Conservation (phyloP, 306 rosid genomes). For the Dalbergia cochinchinensis region DNA sequence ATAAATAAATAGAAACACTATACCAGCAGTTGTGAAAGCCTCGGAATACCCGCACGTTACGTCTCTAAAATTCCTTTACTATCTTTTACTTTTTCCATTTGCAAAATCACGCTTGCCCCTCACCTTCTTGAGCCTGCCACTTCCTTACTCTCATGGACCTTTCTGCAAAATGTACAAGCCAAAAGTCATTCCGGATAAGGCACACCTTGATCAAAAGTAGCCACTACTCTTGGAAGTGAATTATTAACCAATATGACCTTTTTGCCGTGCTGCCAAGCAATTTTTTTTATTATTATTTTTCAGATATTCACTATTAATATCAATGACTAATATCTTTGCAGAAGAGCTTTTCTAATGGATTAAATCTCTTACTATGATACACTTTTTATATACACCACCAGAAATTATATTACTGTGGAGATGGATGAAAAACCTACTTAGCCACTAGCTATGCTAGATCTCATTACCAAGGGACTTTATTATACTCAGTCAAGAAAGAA, state of each 20-base stretch:
- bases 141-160: neutral
- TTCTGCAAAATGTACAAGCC: neutral
- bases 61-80: neutral
- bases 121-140: neutral
- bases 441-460: too few relatives aligned
- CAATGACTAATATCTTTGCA: too few relatives aligned
- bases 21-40: neutral
- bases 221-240: constrained; percentile 8
- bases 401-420: too few relatives aligned
- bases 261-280: too few relatives aligned
- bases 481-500: neutral
- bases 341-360: too few relatives aligned
- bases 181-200: constrained; percentile 18
- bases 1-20: neutral
- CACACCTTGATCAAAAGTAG: neutral
- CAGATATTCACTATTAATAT: too few relatives aligned
- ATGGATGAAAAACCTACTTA: too few relatives aligned
- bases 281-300: too few relatives aligned
- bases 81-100: neutral
- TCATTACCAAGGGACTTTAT: neutral
- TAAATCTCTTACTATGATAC: too few relatives aligned
- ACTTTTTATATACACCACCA: too few relatives aligned
- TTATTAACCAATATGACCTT: neutral
- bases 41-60: neutral
- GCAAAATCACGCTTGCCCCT: constrained; percentile 19